A percentile compares a stretch with the other conserved stretches of the same genome.
Evolutionary conservation across 805 yeast genomes (phyloP).

Genomic region (Suhomyces vadensis): DNA sequence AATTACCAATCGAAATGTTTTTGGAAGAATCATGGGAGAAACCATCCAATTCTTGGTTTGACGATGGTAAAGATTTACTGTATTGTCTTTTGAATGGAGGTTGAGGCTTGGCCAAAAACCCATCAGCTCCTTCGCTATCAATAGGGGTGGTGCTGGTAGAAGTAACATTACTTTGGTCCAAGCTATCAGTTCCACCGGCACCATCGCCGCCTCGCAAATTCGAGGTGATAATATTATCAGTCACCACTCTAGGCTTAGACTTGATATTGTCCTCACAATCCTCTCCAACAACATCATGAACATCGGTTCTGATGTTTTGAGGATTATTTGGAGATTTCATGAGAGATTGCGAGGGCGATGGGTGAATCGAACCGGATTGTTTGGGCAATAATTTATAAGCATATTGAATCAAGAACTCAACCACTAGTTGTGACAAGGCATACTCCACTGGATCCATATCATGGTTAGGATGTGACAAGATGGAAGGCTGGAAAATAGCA

Average conservation of each 20-base stretch:
- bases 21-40: slow-evolving; percentile 20
- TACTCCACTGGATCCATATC: slow-evolving; percentile 92
- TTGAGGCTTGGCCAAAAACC: slow-evolving; percentile 11
- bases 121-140: slow-evolving; percentile 11
- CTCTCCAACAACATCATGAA: slow-evolving; percentile 3
- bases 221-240: neutral
- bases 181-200: neutral
- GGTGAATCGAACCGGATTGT: slow-evolving; percentile 18
- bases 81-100: slow-evolving; percentile 26
- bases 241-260: slow-evolving; percentile 1
- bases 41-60: slow-evolving; percentile 23
- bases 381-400: slow-evolving; percentile 74
- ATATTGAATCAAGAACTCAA: slow-evolving; percentile 86
- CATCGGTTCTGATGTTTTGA: neutral
- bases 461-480: slow-evolving; percentile 87
- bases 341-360: slow-evolving; percentile 3
- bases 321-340: neutral
- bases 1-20: slow-evolving; percentile 44
- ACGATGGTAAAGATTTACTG: slow-evolving; percentile 35
- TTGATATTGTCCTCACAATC: neutral
- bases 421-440: slow-evolving; percentile 79
- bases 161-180: slow-evolving; percentile 10
- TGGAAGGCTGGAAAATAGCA: slow-evolving; percentile 96
- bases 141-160: slow-evolving; percentile 19
- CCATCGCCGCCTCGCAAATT: neutral